Base-by-base conservation (phyloP, 306 rosid genomes). In the Glycine latifolia region DNA sequence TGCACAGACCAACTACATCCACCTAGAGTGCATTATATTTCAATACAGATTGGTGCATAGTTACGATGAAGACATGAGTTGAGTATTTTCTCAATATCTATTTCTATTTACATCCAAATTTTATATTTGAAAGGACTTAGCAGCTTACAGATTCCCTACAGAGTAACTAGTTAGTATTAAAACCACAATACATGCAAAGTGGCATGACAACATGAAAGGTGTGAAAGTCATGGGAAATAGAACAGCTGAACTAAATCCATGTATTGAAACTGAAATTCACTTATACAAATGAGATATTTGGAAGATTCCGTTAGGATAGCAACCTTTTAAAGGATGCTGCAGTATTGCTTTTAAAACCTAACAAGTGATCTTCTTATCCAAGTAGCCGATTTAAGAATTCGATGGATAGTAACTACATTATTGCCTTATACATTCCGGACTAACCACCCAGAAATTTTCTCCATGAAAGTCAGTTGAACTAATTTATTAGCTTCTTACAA, bases 251-350 rank as follows among this genome's bases (percentile, higher is more conserved):
- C 54, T 35, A 77, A 33, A 77, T 65, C 52, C 65, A 15, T 8
- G 7, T n/a, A 37, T 43, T 50, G 37, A 76, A 76, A 62, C 72
- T 49, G 60, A 60, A 77, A 62, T 49, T 65, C 43, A 65, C 54
- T 2, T 6, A 4, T 14, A 48, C 33, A 78, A 12, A 53, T 7
- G 15, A n/a, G 58, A 77, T 67, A 39, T 67, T 53, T 53, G 43
- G 44, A 78, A 54, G 56, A 78, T 39, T 44, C 26, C 58, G 33
- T 67, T 20, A 43, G 56, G 13, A 53, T 41, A 53, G 44, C 6
- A 67, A 66, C 35, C 4, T 63, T 39, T 78, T 41, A 54, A 55
- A 44, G 70, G 48, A 43, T 52, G 71, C 17, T 50, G 44, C 12
- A 1, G 60, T 10, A 54, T 55, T 67, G 59, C 17, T 67, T n/a